These are phyloP conservation scores for Aureobasidium sp. DNA, from an alignment of 2,329 filamentous ascomycete genomes.

Conservation along the genomic window DNA sequence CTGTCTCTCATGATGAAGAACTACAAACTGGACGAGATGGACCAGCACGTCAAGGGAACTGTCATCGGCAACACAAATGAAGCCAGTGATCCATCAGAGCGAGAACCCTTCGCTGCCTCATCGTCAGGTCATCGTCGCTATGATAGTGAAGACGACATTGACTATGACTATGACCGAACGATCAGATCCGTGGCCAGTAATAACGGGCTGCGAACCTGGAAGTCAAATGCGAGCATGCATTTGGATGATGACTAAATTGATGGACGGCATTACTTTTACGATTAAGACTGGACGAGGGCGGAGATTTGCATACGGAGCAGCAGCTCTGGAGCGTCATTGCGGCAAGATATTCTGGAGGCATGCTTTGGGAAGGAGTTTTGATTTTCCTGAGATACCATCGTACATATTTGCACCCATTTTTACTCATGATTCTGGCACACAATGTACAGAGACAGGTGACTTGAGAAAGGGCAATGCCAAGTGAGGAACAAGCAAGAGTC, in stretches of 20 bases:
- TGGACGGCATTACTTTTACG: too few species aligned
- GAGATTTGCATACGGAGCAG: too few species aligned
- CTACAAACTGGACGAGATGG: constrained; percentile 49
- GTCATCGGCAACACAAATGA: constrained; percentile 33
- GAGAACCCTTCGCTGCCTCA: constrained; percentile 19
- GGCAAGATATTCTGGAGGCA: too few species aligned
- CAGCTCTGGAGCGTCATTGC: too few species aligned
- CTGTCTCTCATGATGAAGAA: constrained; percentile 52
- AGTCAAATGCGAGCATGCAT: constrained; percentile 14
- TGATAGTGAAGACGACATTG: constrained; percentile 15
- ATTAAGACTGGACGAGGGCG: too few species aligned
- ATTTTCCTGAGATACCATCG: constrained; percentile 3
- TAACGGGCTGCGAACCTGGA: constrained; percentile 5
- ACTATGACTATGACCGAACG: constrained; percentile 10
- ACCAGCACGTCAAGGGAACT: constrained; percentile 37
- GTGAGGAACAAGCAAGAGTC: neutral
- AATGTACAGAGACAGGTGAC: too few species aligned
- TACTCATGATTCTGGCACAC: neutral
- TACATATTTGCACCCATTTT: neutral
- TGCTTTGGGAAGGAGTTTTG: neutral
- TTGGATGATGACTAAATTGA: constrained; percentile 2
- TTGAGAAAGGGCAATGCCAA: neutral
- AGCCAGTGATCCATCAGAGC: constrained; percentile 17
- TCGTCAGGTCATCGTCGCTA: constrained; percentile 13
- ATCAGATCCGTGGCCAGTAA: constrained; percentile 1